Evolutionary conservation across 108 stramenopile species (phyloP).

Genomic region (Fragilariopsis cylindrus): DNA sequence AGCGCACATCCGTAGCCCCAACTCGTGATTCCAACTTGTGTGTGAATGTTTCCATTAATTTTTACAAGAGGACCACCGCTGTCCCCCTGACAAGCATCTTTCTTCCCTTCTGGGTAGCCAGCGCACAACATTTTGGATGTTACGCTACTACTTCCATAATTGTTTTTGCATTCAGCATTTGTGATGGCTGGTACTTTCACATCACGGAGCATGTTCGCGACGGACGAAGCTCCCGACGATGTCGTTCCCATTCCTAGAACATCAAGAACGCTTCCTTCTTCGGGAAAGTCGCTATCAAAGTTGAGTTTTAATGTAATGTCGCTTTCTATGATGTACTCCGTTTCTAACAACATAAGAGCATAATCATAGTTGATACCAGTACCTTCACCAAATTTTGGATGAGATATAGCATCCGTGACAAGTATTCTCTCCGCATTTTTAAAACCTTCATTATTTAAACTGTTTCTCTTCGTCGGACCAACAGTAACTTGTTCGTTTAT

Average conservation of each 20-base stretch:
- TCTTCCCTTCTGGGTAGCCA: slow-evolving; percentile 13
- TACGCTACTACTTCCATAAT: background rate
- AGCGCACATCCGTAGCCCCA: slow-evolving; percentile 36
- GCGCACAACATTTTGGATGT: slow-evolving; percentile 37
- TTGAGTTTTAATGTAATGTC: background rate
- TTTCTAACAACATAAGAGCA: background rate
- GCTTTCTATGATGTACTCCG: background rate
- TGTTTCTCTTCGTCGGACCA: background rate
- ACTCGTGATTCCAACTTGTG: slow-evolving; percentile 14
- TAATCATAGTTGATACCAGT: background rate
- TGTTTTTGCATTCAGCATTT: background rate
- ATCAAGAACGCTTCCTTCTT: background rate
- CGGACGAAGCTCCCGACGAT: background rate
- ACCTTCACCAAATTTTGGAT: background rate
- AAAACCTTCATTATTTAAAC: background rate
- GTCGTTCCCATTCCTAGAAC: slow-evolving; percentile 2
- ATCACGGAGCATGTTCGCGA: background rate
- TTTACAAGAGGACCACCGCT: slow-evolving; percentile 43
- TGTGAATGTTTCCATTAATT: slow-evolving; percentile 2
- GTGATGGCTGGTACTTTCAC: background rate
- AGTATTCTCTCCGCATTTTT: background rate
- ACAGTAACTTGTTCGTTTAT: background rate
- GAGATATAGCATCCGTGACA: background rate
- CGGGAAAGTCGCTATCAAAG: background rate
- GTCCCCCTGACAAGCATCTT: slow-evolving; percentile 51